Conservation (phyloP, 2,329 filamentous ascomycete species). For the Hypoxylon sp. region DNA sequence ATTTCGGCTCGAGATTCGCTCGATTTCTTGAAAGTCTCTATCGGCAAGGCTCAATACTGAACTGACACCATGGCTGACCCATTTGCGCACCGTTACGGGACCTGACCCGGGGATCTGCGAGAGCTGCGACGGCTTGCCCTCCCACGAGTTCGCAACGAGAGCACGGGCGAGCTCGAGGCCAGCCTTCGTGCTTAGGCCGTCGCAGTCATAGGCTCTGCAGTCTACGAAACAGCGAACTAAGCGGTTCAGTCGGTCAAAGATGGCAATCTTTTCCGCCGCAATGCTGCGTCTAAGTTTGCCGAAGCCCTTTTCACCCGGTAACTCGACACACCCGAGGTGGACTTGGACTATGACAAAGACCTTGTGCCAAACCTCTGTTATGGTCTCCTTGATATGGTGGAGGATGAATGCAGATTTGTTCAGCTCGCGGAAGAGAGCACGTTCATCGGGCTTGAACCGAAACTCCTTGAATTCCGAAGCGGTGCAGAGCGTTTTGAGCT, state of each 20-base stretch:
- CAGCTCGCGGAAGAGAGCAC: conserved; percentile 72
- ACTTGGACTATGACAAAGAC: conserved; percentile 80
- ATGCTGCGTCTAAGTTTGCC: conserved; percentile 64
- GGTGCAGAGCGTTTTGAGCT: conserved; percentile 73
- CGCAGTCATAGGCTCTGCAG: conserved; percentile 66
- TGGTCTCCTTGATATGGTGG: conserved; percentile 73
- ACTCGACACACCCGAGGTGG: conserved; percentile 72
- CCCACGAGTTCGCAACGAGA: conserved; percentile 79
- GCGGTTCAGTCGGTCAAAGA: conserved; percentile 74
- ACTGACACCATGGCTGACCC: conserved; percentile 74
- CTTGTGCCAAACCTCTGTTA: conserved; percentile 75
- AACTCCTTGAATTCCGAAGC: conserved; percentile 77
- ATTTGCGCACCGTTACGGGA: conserved; percentile 74
- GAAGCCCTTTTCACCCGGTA: conserved; percentile 65
- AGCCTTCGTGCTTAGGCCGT: conserved; percentile 72
- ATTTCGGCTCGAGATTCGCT: conserved; percentile 78
- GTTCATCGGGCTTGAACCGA: conserved; percentile 74
- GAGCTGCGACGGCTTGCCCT: conserved; percentile 80
- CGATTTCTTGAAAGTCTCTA: conserved; percentile 75
- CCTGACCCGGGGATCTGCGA: conserved; percentile 85
- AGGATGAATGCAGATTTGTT: conserved; percentile 74
- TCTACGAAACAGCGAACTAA: conserved; percentile 79
- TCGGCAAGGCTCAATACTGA: conserved; percentile 74
- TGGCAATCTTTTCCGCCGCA: conserved; percentile 64
- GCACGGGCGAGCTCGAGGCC: conserved; percentile 82